Base-by-base conservation (phyloP, 441 rosid species). In the Erodium trifolium region DNA sequence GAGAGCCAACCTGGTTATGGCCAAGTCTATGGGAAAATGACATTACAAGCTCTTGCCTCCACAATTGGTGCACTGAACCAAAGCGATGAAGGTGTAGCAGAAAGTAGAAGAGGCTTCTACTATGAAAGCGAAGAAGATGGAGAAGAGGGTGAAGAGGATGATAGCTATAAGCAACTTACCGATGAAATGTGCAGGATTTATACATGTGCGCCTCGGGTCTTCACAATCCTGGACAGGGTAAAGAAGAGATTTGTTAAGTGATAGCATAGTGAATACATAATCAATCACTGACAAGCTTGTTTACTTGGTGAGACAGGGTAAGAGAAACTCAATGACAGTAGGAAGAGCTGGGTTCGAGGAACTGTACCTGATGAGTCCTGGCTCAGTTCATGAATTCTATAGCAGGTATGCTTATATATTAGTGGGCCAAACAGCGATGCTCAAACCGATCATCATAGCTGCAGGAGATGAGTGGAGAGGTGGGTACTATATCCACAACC, bases 161-260 rank as follows among this genome's bases (percentile, higher is more conserved):
- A 83, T 18, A 81, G 78, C 27, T 83, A 86, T 71, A 93, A 93
- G 83, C 84, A 81, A 39, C 70, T 91, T 72, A 81, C 78, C 16
- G 85, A 85, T n/a, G 60, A 83, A 67, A 91, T 93, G 90, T 85
- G 96, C 82, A 82, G 88, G 72, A 79, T 91, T 19, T 93, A 93
- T 78, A 84, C 94, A 41, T 76, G 73, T 78, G 91, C 97, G 62
- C 96, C 94, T n/a, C 78, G 80, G 53, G 71, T 74, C 76, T 84
- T 91, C 72, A 86, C 93, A 41, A 16, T 93, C 63, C 87, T 89
- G 3, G 96, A 91, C 78, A 82, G 96, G 90, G 95, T 91, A 83
- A 51, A 37, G 49, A 37, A 37, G 5, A 37, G 41, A 37, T 60
- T 68, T 45, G 51, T 13, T 19, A 8, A 64, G 41, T 23, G 34